Evolutionary conservation across 768 basidiomycete species (phyloP).

Genomic region (Grammothele lineata): DNA sequence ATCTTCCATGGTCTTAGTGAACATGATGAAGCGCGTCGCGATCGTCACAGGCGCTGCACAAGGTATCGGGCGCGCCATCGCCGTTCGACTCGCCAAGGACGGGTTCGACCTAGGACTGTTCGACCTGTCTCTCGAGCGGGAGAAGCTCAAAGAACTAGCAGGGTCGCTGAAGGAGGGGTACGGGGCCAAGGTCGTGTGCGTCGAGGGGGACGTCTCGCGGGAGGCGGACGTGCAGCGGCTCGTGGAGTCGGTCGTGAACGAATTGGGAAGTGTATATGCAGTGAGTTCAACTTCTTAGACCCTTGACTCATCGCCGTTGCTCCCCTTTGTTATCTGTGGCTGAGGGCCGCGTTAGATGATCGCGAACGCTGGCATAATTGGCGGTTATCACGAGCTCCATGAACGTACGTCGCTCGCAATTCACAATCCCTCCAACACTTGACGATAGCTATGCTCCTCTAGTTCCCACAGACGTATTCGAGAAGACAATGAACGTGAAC

Average conservation of each 20-base stretch:
- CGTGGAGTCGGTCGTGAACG: conserved; percentile 26
- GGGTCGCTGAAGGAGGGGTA: conserved; percentile 9
- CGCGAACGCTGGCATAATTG: conserved; percentile 25
- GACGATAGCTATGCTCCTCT: too few species aligned
- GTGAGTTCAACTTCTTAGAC: conserved; percentile 31
- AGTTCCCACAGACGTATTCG: too few species aligned
- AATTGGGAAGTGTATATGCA: conserved; percentile 45
- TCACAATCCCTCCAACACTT: too few species aligned
- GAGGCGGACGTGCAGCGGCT: conserved; percentile 39
- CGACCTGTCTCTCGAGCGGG: conserved; percentile 17
- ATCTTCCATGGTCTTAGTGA: too few species aligned
- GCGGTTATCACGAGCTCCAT: conserved; percentile 10
- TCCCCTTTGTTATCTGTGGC: too few species aligned
- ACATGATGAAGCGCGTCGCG: conserved; percentile 22
- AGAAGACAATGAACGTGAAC: too few species aligned
- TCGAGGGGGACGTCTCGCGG: conserved; percentile 37
- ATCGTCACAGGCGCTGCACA: conserved; percentile 28
- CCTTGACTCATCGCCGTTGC: too few species aligned
- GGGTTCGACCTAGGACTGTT: conserved; percentile 20
- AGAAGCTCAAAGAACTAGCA: conserved; percentile 13
- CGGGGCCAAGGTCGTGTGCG: conserved; percentile 20
- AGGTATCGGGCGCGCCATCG: conserved; percentile 28
- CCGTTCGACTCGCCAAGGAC: conserved; percentile 23
- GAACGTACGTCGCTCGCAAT: too few species aligned
- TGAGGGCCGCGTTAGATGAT: too few species aligned